Conservation (phyloP, 805 yeast species). For the Starmera pachycereana region DNA sequence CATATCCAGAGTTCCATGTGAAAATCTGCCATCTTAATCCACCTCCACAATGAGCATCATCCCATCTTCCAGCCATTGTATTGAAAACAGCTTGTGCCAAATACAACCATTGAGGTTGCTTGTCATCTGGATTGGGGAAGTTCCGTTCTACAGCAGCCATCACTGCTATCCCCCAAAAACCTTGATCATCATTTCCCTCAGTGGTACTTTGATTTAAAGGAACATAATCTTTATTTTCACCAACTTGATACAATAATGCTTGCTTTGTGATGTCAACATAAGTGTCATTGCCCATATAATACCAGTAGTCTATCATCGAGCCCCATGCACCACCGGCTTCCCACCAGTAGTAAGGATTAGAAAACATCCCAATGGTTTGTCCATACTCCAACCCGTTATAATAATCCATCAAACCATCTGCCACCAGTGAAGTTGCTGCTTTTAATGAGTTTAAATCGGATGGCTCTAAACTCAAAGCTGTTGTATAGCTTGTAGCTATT, state of each 20-base stretch:
- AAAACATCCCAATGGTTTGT: conserved; percentile 63
- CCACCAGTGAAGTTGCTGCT: conserved; percentile 44
- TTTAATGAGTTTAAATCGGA: conserved; percentile 21
- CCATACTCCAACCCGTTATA: conserved; percentile 55
- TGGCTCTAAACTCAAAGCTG: conserved; percentile 18
- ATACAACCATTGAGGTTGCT: conserved; percentile 61
- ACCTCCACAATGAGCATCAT: conserved; percentile 48
- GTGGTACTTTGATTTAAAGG: conserved; percentile 76
- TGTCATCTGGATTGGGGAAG: conserved; percentile 57
- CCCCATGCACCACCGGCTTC: conserved; percentile 74
- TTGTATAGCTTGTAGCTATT: neutral
- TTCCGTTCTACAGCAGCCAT: conserved; percentile 80
- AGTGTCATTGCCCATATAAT: conserved; percentile 55
- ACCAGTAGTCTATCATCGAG: conserved; percentile 54
- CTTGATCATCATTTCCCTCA: conserved; percentile 93
- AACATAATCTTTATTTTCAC: conserved; percentile 54
- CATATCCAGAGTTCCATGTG: conserved; percentile 80
- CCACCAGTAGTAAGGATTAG: conserved; percentile 83
- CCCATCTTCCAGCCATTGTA: conserved; percentile 81
- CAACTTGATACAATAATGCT: conserved; percentile 57
- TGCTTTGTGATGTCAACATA: conserved; percentile 42
- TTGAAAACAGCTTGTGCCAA: conserved; percentile 79
- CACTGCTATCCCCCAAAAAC: conserved; percentile 83
- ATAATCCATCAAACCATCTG: conserved; percentile 64
- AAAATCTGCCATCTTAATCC: conserved; percentile 92